These are phyloP conservation scores for Erythrobasidium yunnanense DNA, from an alignment of 768 basidiomycete species.

Conservation along the genomic window DNA sequence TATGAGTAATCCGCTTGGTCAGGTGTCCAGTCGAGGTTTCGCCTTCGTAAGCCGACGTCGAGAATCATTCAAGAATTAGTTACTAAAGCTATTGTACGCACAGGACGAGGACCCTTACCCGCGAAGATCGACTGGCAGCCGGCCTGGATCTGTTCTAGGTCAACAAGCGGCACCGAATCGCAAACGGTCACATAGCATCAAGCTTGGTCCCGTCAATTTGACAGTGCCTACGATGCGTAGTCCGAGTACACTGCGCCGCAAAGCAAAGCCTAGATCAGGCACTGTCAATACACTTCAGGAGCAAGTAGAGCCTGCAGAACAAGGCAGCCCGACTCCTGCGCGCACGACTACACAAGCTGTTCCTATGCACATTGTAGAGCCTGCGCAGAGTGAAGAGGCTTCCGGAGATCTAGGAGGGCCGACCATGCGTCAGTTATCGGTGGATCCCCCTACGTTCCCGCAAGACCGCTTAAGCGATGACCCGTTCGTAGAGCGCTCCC, in stretches of 20 bases:
- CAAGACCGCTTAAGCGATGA: not conserved
- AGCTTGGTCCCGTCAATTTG: slow-evolving; percentile 18
- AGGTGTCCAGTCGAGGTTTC: slow-evolving; percentile 28
- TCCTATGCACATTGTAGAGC: not conserved
- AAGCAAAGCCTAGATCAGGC: slow-evolving; percentile 9
- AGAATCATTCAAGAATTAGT: not conserved
- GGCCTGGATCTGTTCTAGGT: not conserved
- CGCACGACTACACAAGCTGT: not conserved
- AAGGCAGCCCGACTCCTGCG: not conserved
- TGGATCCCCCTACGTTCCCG: slow-evolving; percentile 5
- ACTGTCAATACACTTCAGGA: slow-evolving; percentile 8
- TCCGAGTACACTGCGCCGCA: slow-evolving; percentile 1
- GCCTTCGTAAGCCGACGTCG: not conserved
- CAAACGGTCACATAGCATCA: slow-evolving; percentile 19
- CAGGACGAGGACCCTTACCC: slow-evolving; percentile 24
- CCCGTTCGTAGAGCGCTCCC: not conserved
- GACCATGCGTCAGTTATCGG: slow-evolving; percentile 3
- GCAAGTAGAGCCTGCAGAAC: slow-evolving; percentile 3
- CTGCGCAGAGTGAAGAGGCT: not conserved
- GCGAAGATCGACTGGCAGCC: slow-evolving; percentile 13
- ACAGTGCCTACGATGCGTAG: slow-evolving; percentile 8
- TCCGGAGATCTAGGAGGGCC: not conserved
- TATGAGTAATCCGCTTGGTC: slow-evolving; percentile 4
- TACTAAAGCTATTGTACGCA: not conserved
- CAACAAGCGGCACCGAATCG: not conserved